phyloP scores from a whole-genome alignment of 805 yeast genomes.

The Ogataea trehalophila region DNA sequence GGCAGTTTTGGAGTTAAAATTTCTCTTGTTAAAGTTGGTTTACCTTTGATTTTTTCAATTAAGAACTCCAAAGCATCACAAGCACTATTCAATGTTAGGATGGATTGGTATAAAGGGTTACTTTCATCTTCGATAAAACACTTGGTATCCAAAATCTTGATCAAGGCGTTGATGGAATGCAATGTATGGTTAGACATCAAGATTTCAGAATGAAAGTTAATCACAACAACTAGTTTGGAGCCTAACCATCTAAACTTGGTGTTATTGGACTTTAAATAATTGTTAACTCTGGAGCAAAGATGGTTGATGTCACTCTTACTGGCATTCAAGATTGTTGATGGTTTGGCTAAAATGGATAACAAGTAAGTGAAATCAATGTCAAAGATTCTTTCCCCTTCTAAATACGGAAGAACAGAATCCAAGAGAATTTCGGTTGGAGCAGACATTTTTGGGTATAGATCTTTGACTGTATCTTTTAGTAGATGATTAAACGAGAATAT shows the following conservation, averaged over 20 bases:
- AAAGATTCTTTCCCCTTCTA: constrained; percentile 22
- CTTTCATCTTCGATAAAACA: constrained; percentile 30
- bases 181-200: constrained; percentile 39
- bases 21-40: constrained; percentile 81
- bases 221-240: constrained; percentile 44
- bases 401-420: constrained; percentile 24
- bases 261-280: constrained; percentile 40
- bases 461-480: neutral
- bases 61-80: constrained; percentile 38
- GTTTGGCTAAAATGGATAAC: constrained; percentile 21
- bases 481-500: neutral
- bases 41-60: constrained; percentile 57
- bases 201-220: constrained; percentile 31
- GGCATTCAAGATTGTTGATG: constrained; percentile 34
- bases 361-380: constrained; percentile 20
- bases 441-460: neutral
- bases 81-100: constrained; percentile 29
- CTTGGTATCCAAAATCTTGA: constrained; percentile 37
- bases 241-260: constrained; percentile 56
- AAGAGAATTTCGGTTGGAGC: neutral
- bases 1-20: constrained; percentile 75
- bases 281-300: constrained; percentile 40
- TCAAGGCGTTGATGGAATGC: constrained; percentile 34
- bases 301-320: constrained; percentile 47
- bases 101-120: constrained; percentile 21